These are phyloP conservation scores for Carex kokanica DNA, from an alignment of 176 grass and related monocot species.

Conservation along the genomic window DNA sequence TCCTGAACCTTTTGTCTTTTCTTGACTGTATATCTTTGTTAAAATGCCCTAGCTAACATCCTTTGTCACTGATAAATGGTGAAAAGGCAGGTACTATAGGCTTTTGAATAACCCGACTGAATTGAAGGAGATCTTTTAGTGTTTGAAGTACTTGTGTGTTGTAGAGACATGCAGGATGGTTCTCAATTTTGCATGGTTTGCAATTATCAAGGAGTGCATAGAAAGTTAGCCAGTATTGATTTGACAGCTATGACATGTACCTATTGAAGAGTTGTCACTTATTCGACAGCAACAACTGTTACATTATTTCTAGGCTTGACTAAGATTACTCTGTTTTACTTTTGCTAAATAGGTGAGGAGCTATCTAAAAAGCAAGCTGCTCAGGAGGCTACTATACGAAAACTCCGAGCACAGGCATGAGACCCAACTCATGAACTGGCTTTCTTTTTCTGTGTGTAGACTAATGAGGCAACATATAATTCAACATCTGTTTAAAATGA, in stretches of 20 bases:
- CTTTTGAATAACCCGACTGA: neutral
- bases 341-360: constrained; percentile 82
- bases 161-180: neutral
- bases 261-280: neutral
- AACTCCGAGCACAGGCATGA: constrained; percentile 91
- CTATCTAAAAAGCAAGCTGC: constrained; percentile 97
- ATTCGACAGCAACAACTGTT: neutral
- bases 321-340: neutral
- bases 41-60: neutral
- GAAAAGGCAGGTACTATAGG: neutral
- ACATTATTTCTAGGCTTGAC: neutral
- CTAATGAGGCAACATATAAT: neutral
- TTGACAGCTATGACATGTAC: neutral
- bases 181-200: neutral
- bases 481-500: constrained; percentile 21
- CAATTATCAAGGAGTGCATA: neutral
- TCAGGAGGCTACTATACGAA: constrained; percentile 98
- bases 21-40: neutral
- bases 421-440: constrained; percentile 1
- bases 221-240: neutral
- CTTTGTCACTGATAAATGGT: neutral
- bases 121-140: neutral
- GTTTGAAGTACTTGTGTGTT: neutral
- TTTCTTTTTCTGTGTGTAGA: constrained; percentile 5
- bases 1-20: neutral